phyloP scores from a whole-genome alignment of 2,329 filamentous ascomycete genomes.

The Aspergillus sp. region DNA sequence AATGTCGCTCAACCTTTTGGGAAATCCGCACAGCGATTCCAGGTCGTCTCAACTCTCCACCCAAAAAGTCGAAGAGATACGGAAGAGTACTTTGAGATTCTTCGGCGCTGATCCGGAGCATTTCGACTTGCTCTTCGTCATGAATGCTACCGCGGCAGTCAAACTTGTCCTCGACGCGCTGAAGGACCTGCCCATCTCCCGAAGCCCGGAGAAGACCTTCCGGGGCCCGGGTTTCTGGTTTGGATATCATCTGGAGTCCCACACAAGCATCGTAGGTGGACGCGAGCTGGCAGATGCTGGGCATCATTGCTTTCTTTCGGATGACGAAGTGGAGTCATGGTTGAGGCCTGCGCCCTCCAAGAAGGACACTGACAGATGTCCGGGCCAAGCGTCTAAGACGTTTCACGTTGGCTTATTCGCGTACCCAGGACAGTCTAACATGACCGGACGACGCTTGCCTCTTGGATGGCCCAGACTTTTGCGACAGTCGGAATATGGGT shows the following conservation, averaged over 20 bases:
- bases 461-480: slow-evolving; percentile 10
- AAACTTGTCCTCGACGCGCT: slow-evolving; percentile 12
- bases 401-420: slow-evolving; percentile 11
- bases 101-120: slow-evolving; percentile 12
- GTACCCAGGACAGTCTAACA: slow-evolving; percentile 17
- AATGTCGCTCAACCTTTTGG: slow-evolving; percentile 11
- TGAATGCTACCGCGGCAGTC: slow-evolving; percentile 13
- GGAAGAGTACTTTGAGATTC: slow-evolving; percentile 9
- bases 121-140: slow-evolving; percentile 15
- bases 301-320: slow-evolving; percentile 9
- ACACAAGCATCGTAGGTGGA: slow-evolving; percentile 13
- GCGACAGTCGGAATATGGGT: slow-evolving; percentile 2
- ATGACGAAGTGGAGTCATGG: slow-evolving; percentile 10
- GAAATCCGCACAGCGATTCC: slow-evolving; percentile 15
- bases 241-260: slow-evolving; percentile 14
- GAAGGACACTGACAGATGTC: not conserved
- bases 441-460: slow-evolving; percentile 13
- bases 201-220: slow-evolving; percentile 1
- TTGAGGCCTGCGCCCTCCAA: not conserved
- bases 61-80: slow-evolving; percentile 10
- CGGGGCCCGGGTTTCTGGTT: slow-evolving; percentile 8
- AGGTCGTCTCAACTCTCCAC: slow-evolving; percentile 12
- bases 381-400: slow-evolving; percentile 2
- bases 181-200: slow-evolving; percentile 1
- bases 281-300: slow-evolving; percentile 11